Evolutionary conservation across 2,329 filamentous ascomycete species (phyloP), one percentile per base, ranked within the genome.

Genomic region (Coniochaeta pulveracea): DNA sequence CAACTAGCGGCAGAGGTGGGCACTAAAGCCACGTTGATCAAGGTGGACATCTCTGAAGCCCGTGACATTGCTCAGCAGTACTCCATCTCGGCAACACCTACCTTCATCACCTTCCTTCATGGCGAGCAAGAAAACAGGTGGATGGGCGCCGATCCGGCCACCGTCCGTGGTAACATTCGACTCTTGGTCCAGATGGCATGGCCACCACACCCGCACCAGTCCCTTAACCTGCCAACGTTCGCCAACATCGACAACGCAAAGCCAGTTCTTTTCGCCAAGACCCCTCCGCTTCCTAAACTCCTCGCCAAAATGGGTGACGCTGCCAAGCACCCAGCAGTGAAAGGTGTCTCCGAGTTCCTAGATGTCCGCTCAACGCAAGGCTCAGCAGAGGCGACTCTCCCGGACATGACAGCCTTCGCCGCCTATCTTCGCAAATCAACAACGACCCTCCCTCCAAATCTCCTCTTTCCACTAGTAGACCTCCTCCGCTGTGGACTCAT

Each of bases 271-370:
- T 96, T 83, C 54, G 62, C 69, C 29, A 93, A 91, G 48, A 56
- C 82, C 0, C 88, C 89, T 0, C 88, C 89, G 0, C 62, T 96
- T 14, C 73, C 80, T 11, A 96, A 94, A 48, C 63, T 96, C 3
- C 60, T 83, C 26, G 69, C 70, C 4, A 96, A 93, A 52, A 76
- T 96, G 52, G 85, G 82, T 0, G 46, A 33, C 42, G 52, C 66
- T 5, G 71, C 73, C n/a, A 60, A 70, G 7, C 62, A 78, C 26
- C 57, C 69, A 1, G 66, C 74, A 4, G 63, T 95, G 2, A 56
- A 68, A 25, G 66, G 68, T 2, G 63, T 95, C 15, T 72, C 77
- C 30, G 58, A 66, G 5, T 96, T 93, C 51, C 69, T 95, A 35
- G 72, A 80, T 34, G 58, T 65, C 8, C 75, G 76, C 12, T 54